Percentiles rank a stretch among this genome's conserved stretches.
Conservation (phyloP, 2,329 filamentous ascomycete genomes). For the Fusarium burgessii region DNA sequence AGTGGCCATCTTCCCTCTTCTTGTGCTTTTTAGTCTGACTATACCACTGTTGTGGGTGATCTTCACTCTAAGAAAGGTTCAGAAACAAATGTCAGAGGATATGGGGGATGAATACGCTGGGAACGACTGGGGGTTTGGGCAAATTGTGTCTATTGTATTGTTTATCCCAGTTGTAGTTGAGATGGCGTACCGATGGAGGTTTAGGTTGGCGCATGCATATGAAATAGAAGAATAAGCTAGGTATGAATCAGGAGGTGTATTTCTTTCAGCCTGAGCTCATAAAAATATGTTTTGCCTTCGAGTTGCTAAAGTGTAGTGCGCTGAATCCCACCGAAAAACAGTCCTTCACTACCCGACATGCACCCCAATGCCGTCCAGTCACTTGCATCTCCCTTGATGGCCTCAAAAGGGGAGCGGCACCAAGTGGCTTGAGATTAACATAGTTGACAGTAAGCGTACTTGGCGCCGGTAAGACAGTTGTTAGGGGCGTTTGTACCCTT, state of each 20-base stretch:
- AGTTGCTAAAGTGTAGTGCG: background rate
- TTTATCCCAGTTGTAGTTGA: constrained; percentile 40
- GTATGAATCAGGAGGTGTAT: background rate
- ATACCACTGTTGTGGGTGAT: constrained; percentile 23
- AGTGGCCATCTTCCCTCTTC: constrained; percentile 7
- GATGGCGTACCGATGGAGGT: constrained; percentile 32
- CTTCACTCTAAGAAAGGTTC: constrained; percentile 21
- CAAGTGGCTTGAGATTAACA: too few relatives aligned
- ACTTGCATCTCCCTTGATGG: too few relatives aligned
- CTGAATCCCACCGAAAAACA: background rate
- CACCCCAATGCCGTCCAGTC: too few relatives aligned
- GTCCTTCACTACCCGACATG: background rate
- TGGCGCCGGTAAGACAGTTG: background rate
- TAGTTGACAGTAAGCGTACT: background rate
- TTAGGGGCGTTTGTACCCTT: background rate
- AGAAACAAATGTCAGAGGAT: constrained; percentile 1
- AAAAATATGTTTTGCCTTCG: background rate
- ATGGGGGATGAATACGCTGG: constrained; percentile 12
- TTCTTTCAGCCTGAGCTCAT: background rate
- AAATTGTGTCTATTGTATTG: constrained; percentile 42
- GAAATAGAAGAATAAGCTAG: background rate
- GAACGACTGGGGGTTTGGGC: constrained; percentile 37
- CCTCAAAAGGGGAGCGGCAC: too few relatives aligned
- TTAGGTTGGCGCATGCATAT: constrained; percentile 7
- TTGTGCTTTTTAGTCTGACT: constrained; percentile 2